Evolutionary conservation across 2,329 filamentous ascomycete species (phyloP).

Genomic region (Ophiostoma triangulosporum): DNA sequence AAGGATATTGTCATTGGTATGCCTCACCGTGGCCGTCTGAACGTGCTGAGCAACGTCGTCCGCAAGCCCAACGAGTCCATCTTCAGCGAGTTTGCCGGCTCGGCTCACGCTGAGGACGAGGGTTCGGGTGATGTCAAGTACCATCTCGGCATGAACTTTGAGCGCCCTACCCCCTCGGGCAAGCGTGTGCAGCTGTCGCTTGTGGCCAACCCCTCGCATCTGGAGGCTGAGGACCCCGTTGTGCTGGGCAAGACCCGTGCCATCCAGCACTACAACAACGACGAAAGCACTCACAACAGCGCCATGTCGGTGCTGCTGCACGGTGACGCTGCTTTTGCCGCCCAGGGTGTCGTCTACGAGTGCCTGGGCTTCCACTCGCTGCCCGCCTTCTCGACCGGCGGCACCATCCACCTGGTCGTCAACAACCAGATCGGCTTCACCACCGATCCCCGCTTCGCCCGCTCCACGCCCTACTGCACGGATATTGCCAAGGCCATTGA

Average conservation of each 20-base stretch:
- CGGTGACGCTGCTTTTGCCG: conserved; percentile 93
- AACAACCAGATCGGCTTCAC: conserved; percentile 99
- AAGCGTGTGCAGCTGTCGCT: conserved; percentile 99
- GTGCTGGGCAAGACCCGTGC: conserved; percentile 95
- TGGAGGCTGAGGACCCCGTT: conserved; percentile 96
- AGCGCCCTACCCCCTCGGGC: conserved; percentile 91
- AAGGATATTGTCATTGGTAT: conserved; percentile 99
- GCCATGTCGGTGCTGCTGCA: conserved; percentile 95
- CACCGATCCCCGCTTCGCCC: conserved; percentile 91
- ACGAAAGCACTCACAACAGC: conserved; percentile 74
- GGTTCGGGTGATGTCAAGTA: conserved; percentile 99
- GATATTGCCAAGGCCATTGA: conserved; percentile 99
- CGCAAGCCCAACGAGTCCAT: conserved; percentile 99
- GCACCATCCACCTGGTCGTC: conserved; percentile 91
- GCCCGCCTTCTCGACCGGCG: conserved; percentile 90
- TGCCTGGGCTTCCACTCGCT: conserved; percentile 95
- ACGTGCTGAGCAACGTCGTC: conserved; percentile 95
- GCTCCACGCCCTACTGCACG: conserved; percentile 96
- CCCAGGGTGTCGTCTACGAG: conserved; percentile 95
- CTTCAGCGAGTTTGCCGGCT: conserved; percentile 94
- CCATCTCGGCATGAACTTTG: conserved; percentile 99
- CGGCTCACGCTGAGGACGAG: conserved; percentile 76
- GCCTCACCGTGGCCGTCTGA: conserved; percentile 96
- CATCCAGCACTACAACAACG: conserved; percentile 98
- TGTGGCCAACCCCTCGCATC: conserved; percentile 94